Conservation (phyloP, 441 rosid species). For the Brassica balearica region DNA sequence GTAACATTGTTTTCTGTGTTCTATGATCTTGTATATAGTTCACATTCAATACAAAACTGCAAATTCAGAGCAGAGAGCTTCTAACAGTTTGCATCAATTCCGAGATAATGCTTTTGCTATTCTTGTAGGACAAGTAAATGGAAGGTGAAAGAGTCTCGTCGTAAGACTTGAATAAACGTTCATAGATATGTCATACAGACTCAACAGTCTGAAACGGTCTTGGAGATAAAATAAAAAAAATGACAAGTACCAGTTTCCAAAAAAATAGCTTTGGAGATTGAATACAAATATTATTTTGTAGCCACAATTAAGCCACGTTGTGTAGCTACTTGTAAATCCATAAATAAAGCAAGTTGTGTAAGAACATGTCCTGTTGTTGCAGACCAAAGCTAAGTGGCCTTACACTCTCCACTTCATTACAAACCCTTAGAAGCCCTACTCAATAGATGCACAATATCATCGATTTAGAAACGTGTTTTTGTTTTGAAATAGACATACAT, state of each 20-base stretch:
- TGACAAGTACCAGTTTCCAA: no score
- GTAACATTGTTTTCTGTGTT: background rate
- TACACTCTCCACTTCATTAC: background rate
- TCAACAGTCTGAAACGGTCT: background rate
- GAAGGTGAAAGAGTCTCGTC: background rate
- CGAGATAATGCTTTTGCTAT: background rate
- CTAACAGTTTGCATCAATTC: background rate
- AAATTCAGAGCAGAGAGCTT: background rate
- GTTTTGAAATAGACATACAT: conserved; percentile 1
- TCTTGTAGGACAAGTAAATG: background rate
- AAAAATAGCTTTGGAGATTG: no score
- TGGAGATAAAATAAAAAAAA: no score
- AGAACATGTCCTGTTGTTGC: background rate
- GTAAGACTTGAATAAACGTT: background rate
- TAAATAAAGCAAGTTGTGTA: background rate
- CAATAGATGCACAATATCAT: background rate
- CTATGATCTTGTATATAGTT: background rate
- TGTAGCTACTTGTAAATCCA: no score
- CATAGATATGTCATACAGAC: background rate
- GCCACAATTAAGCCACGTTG: no score
- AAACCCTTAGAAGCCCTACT: no score
- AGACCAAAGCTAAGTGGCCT: background rate
- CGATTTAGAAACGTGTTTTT: background rate
- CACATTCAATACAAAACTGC: background rate
- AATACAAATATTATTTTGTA: no score